Evolutionary conservation across 2,329 filamentous ascomycete species (phyloP).

Genomic region (Scortechinia acanthostroma): DNA sequence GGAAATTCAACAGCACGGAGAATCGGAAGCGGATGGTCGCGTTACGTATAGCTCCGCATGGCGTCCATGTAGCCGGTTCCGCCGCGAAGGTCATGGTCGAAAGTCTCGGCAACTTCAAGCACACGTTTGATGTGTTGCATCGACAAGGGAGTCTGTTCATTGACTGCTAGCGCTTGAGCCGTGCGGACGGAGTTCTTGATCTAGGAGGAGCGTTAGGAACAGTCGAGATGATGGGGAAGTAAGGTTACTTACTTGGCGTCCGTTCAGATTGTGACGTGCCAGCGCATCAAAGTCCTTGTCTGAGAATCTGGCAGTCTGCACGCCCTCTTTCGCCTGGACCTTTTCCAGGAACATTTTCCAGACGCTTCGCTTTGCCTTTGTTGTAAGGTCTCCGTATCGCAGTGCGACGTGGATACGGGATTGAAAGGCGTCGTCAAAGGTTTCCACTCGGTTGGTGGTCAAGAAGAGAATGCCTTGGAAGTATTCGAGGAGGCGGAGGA

Average conservation of each 20-base stretch:
- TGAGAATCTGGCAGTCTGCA: conserved; percentile 50
- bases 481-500: conserved; percentile 80
- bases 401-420: conserved; percentile 80
- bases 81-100: neutral
- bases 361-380: conserved; percentile 68
- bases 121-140: conserved; percentile 55
- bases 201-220: too few species aligned
- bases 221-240: conserved; percentile 1
- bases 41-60: conserved; percentile 1
- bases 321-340: conserved; percentile 57
- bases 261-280: conserved; percentile 63
- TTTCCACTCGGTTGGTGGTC: conserved; percentile 81
- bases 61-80: neutral
- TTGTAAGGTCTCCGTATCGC: conserved; percentile 68
- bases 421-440: conserved; percentile 86
- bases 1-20: too few species aligned
- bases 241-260: conserved; percentile 48
- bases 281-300: conserved; percentile 63
- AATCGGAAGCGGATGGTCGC: too few species aligned
- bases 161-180: conserved; percentile 51
- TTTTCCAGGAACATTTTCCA: conserved; percentile 79
- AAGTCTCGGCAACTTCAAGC: conserved; percentile 45
- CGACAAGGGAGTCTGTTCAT: conserved; percentile 40
- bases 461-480: conserved; percentile 87
- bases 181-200: conserved; percentile 61